Evolutionary conservation across 2,329 filamentous ascomycete genomes (phyloP).

Genomic region (Paecilomyces fulvus): DNA sequence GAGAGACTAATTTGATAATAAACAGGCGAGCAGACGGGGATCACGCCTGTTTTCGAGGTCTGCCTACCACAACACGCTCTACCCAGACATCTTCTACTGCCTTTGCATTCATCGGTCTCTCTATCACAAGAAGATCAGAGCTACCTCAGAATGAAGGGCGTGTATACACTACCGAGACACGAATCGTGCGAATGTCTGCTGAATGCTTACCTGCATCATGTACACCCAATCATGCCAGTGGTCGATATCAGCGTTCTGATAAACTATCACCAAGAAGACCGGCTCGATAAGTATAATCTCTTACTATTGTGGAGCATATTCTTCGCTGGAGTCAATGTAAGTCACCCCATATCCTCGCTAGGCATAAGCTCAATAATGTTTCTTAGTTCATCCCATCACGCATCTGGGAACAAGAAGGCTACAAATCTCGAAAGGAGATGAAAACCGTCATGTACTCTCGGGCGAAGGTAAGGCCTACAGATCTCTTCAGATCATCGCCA

Average conservation of each 20-base stretch:
- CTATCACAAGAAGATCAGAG: background rate
- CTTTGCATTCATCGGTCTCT: background rate
- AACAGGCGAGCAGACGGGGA: slow-evolving; percentile 15
- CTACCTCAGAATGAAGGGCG: slow-evolving; percentile 20
- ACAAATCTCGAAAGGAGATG: slow-evolving; percentile 24
- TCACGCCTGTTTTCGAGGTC: slow-evolving; percentile 12
- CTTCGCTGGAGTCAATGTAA: slow-evolving; percentile 27
- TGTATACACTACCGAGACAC: slow-evolving; percentile 23
- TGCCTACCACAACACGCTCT: slow-evolving; percentile 12
- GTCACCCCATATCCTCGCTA: background rate
- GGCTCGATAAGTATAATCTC: slow-evolving; percentile 23
- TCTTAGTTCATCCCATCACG: slow-evolving; percentile 16
- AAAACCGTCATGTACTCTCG: slow-evolving; percentile 30
- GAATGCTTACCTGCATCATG: slow-evolving; percentile 28
- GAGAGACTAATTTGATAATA: background rate
- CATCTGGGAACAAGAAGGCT: slow-evolving; percentile 21
- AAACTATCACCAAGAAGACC: slow-evolving; percentile 16
- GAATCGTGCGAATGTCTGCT: slow-evolving; percentile 23
- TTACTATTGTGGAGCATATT: slow-evolving; percentile 34
- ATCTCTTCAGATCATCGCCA: slow-evolving; percentile 1
- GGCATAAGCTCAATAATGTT: background rate
- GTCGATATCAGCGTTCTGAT: slow-evolving; percentile 24
- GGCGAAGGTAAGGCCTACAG: slow-evolving; percentile 24
- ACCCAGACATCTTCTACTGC: slow-evolving; percentile 16
- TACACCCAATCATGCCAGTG: slow-evolving; percentile 31